These are phyloP conservation scores for Cicer judaicum DNA, from an alignment of 306 rosid species.

Conservation along the genomic window DNA sequence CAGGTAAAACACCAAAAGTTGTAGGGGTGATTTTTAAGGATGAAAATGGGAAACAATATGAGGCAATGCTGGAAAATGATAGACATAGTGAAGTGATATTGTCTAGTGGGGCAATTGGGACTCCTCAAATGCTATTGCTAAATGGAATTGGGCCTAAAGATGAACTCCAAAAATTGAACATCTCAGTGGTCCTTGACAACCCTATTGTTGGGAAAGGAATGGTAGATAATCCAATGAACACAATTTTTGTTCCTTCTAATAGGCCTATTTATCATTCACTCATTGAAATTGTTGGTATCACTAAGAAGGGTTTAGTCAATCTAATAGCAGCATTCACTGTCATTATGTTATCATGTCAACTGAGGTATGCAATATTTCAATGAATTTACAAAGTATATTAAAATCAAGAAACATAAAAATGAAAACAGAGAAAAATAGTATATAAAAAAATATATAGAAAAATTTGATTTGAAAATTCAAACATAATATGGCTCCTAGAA, in stretches of 20 bases:
- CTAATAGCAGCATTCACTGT: conserved; percentile 77
- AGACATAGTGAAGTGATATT: conserved; percentile 69
- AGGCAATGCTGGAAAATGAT: conserved; percentile 59
- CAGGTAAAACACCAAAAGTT: conserved; percentile 73
- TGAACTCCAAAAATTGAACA: conserved; percentile 67
- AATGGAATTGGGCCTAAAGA: conserved; percentile 87
- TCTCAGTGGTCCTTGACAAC: conserved; percentile 68
- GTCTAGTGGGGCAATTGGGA: conserved; percentile 86
- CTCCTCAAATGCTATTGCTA: conserved; percentile 83
- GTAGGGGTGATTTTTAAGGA: conserved; percentile 83
- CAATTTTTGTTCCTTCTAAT: conserved; percentile 72
- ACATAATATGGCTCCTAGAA: neutral
- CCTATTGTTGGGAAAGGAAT: conserved; percentile 84
- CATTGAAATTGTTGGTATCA: conserved; percentile 87
- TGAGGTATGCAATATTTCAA: conserved; percentile 66
- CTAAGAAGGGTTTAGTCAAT: conserved; percentile 84
- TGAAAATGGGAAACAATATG: conserved; percentile 77
- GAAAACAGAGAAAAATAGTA: neutral
- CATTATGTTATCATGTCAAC: conserved; percentile 92
- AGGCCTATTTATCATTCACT: conserved; percentile 65
- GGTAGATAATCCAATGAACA: conserved; percentile 94
- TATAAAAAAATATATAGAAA: too few species aligned
- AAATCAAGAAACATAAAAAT: neutral
- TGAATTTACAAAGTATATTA: neutral
- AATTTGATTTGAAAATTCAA: neutral